A percentile compares a stretch with the other conserved stretches of the same genome.
phyloP scores from a whole-genome alignment of 805 yeast species.

The Metahyphopichia silvanorum region DNA sequence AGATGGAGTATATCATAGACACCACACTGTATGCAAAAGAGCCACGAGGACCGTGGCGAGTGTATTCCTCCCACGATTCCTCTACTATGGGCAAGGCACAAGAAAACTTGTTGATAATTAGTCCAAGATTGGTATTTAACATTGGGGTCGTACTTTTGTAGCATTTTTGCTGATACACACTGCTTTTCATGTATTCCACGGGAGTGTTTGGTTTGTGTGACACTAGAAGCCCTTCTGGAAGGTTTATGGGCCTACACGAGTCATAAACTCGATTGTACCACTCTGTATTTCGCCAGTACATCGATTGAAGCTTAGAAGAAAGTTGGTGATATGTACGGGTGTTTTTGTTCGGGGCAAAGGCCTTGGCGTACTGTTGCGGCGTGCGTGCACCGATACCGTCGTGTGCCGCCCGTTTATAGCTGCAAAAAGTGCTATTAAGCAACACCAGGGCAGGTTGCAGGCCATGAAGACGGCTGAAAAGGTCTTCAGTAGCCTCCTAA shows the following conservation, averaged over 20 bases:
- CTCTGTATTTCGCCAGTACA: constrained; percentile 34
- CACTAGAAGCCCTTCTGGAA: constrained; percentile 33
- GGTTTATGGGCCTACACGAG: constrained; percentile 26
- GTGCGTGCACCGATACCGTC: too few species aligned
- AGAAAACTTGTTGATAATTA: constrained; percentile 21
- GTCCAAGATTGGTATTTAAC: constrained; percentile 35
- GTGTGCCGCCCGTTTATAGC: too few species aligned
- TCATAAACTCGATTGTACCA: constrained; percentile 20
- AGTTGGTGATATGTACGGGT: too few species aligned
- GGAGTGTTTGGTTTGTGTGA: constrained; percentile 19
- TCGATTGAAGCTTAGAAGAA: constrained; percentile 6
- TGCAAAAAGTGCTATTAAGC: too few species aligned
- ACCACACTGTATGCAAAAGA: constrained; percentile 54
- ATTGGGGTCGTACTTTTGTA: constrained; percentile 30
- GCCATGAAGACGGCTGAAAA: too few species aligned
- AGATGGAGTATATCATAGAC: constrained; percentile 58
- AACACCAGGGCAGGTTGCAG: too few species aligned
- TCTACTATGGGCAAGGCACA: constrained; percentile 41
- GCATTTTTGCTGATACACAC: constrained; percentile 30
- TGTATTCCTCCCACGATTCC: constrained; percentile 48
- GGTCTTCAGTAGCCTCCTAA: too few species aligned
- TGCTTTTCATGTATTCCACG: constrained; percentile 18
- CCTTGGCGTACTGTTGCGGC: too few species aligned
- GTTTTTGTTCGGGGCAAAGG: too few species aligned
- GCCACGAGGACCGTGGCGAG: constrained; percentile 31